Base-by-base conservation (phyloP, 1,139 yeast species). In the Lizanozyma gosingica region DNA sequence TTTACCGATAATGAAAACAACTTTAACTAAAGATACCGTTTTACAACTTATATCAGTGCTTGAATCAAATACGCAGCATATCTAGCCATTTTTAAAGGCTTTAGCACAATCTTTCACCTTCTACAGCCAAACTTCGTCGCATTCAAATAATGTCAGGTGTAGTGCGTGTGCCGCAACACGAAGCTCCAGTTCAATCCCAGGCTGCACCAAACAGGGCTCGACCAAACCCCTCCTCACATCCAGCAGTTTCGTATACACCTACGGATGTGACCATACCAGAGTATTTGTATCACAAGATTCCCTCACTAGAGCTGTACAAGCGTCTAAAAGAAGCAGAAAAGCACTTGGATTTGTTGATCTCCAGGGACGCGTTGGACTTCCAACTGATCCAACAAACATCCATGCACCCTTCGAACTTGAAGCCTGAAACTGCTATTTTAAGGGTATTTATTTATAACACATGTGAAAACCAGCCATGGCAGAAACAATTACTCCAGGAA, bases 381-480 rank as follows among this genome's bases (percentile, higher is more conserved):
- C 95, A 87, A 57, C 95, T 92, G 42, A 71, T 80, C 39, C 72
- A 70, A 42, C 71, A 69, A 38, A 72, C 71, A 46, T 62, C 75
- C 2, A 55, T 70, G 37, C 71, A 69, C 40, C 74, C 75, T 2
- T 57, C 63, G 40, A 60, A 60, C 41, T 41, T 43, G 4, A 65
- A 73, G 48, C 64, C 71, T 52, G 67, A 74, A 55, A 67, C 76
- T 45, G 76, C 81, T 27, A 61, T 70, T 3, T 69, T 92, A 53
- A 76, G 98, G 44, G 76, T 92, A 17, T 92, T 83, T 56, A 68
- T 94, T 29, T 87, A 92, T 52, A 88, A 86, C 57, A 82, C 87
- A 2, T 71, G 83, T 36, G 84, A 80, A 46, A 85, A 86, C 57
- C 97, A 92, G 62, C 87, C 94, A 37, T 92, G 98, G 98, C 97